A percentile compares a stretch with the other conserved stretches of the same genome.
Conservation (phyloP, 495 filamentous ascomycete species). For the Bryoglossum gracile region DNA sequence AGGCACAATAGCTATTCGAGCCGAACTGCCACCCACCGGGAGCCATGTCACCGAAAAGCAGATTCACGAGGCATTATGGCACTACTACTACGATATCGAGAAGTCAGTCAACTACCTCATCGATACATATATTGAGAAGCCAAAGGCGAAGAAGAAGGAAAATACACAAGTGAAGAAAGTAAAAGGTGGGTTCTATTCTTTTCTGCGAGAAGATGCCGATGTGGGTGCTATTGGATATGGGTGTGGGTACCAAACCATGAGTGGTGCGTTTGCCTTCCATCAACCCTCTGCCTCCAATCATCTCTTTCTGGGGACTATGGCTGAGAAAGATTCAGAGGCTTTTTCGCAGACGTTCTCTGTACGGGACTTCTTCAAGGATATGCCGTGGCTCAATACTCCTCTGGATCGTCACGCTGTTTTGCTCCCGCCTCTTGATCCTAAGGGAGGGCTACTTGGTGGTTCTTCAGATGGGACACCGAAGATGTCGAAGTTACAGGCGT, state of each 20-base stretch:
- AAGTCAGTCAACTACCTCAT: constrained; percentile 75
- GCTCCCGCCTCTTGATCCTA: constrained; percentile 51
- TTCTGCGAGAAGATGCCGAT: too few relatives aligned
- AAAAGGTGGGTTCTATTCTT: constrained; percentile 22
- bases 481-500: constrained; percentile 79
- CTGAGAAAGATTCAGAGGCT: neutral
- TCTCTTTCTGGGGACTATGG: neutral
- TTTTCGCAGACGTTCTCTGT: constrained; percentile 23
- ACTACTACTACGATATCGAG: constrained; percentile 89
- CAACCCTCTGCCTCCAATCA: neutral
- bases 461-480: constrained; percentile 54
- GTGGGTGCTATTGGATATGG: neutral
- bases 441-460: constrained; percentile 70
- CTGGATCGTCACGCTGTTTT: constrained; percentile 59
- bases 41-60: constrained; percentile 55
- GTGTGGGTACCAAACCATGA: neutral
- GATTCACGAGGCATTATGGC: constrained; percentile 85
- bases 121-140: constrained; percentile 46
- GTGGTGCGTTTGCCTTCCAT: constrained; percentile 10
- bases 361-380: constrained; percentile 65
- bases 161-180: constrained; percentile 35
- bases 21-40: constrained; percentile 43
- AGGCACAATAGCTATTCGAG: constrained; percentile 48
- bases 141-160: constrained; percentile 32
- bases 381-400: constrained; percentile 80